Evolutionary conservation across 768 basidiomycete species (phyloP).

Genomic region (Ramaria sp.): DNA sequence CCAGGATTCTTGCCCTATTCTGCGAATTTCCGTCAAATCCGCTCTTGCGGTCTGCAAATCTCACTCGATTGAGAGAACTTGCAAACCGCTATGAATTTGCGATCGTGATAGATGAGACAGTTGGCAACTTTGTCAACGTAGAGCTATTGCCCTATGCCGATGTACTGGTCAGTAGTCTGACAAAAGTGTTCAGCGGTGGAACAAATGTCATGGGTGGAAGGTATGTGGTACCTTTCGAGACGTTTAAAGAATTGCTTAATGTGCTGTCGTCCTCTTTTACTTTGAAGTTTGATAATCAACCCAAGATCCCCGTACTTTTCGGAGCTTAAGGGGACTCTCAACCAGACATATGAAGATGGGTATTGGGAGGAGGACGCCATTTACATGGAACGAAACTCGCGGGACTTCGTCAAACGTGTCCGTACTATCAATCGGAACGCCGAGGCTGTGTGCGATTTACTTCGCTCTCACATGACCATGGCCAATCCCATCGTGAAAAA

Average conservation of each 20-base stretch:
- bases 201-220: slow-evolving; percentile 47
- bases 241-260: background rate
- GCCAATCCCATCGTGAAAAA: slow-evolving; percentile 27
- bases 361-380: slow-evolving; percentile 42
- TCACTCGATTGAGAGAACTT: slow-evolving; percentile 28
- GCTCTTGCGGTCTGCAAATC: slow-evolving; percentile 34
- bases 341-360: slow-evolving; percentile 31
- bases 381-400: slow-evolving; percentile 44
- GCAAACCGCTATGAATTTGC: slow-evolving; percentile 38
- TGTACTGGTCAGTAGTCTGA: slow-evolving; percentile 39
- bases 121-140: slow-evolving; percentile 42
- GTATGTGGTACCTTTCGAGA: slow-evolving; percentile 21
- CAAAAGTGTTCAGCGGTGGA: slow-evolving; percentile 44
- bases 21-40: slow-evolving; percentile 47
- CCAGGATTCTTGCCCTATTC: slow-evolving; percentile 32
- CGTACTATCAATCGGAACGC: slow-evolving; percentile 35
- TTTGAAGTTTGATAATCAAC: slow-evolving; percentile 36
- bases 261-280: background rate
- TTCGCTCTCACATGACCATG: slow-evolving; percentile 20
- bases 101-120: slow-evolving; percentile 44
- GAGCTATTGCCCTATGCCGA: slow-evolving; percentile 36
- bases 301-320: slow-evolving; percentile 29
- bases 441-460: slow-evolving; percentile 32
- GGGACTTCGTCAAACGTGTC: slow-evolving; percentile 34
- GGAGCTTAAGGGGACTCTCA: slow-evolving; percentile 25